Evolutionary conservation across 352 stramenopile genomes (phyloP).

Genomic region (Phytophthora syringae): DNA sequence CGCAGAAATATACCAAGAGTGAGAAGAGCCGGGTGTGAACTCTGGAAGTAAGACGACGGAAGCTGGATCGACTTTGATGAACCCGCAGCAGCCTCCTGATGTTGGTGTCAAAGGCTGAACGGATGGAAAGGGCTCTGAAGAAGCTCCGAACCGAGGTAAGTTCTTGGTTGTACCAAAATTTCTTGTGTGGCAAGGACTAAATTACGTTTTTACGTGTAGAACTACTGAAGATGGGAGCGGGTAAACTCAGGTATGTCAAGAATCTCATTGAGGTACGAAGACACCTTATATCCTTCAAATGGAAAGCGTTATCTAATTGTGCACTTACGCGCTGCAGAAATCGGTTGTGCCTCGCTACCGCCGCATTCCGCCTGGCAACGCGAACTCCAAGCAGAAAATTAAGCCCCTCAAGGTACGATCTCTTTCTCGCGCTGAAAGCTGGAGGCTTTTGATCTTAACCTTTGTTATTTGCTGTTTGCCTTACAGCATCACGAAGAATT

Average conservation of each 20-base stretch:
- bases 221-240: constrained; percentile 69
- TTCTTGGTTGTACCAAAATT: background rate
- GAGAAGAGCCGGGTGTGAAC: constrained; percentile 7
- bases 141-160: constrained; percentile 58
- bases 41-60: constrained; percentile 11
- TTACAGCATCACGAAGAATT: constrained; percentile 75
- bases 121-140: no score
- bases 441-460: no score
- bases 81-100: constrained; percentile 14
- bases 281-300: background rate
- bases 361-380: constrained; percentile 76
- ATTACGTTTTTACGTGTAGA: constrained; percentile 41
- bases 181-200: background rate
- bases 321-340: constrained; percentile 47
- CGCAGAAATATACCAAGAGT: constrained; percentile 4
- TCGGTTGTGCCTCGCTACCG: constrained; percentile 83
- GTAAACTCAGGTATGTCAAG: constrained; percentile 87
- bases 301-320: background rate
- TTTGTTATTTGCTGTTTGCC: background rate
- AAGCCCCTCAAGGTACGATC: constrained; percentile 69
- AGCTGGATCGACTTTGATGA: background rate
- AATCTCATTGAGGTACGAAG: constrained; percentile 76
- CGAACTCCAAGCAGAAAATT: constrained; percentile 89
- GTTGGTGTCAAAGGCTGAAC: no score
- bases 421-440: no score